A percentile compares a stretch with the other conserved stretches of the same genome.
Evolutionary conservation across 345 rosid genomes (phyloP).

Genomic region (Eucalyptus sp.): DNA sequence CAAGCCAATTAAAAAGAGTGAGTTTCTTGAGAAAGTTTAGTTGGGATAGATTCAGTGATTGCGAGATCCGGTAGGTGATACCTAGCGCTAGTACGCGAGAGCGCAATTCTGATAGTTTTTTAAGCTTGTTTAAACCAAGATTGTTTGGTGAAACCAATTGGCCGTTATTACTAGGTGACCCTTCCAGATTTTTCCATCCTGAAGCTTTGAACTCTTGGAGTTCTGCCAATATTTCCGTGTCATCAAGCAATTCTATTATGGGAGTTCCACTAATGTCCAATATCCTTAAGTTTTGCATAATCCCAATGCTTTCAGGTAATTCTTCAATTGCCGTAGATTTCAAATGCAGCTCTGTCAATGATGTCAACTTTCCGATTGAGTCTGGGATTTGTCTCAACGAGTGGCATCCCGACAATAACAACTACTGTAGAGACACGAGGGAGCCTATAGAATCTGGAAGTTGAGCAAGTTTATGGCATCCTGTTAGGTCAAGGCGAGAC

Average conservation of each 20-base stretch:
- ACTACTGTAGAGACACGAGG: accelerated
- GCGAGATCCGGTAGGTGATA: accelerated
- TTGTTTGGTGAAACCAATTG: background rate
- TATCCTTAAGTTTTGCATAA: accelerated
- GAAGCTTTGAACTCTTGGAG: accelerated
- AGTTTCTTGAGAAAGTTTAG: background rate
- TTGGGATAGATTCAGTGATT: accelerated
- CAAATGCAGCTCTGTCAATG: accelerated
- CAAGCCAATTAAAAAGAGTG: background rate
- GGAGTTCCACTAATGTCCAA: background rate
- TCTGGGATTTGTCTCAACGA: too few species aligned
- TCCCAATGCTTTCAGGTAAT: background rate
- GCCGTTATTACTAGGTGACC: background rate
- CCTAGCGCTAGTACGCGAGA: background rate
- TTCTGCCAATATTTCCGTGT: accelerated
- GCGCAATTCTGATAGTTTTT: background rate
- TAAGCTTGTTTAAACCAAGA: too few species aligned
- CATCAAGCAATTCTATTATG: background rate
- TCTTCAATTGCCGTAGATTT: accelerated
- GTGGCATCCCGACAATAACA: too few species aligned
- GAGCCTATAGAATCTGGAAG: too few species aligned
- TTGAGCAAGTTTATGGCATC: too few species aligned
- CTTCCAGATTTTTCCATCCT: accelerated
- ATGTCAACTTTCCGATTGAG: too few species aligned
- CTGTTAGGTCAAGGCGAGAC: too few species aligned